Evolutionary conservation across 768 basidiomycete species (phyloP), one percentile per base, ranked within the genome.

Genomic region (Pulveroboletus sp.): DNA sequence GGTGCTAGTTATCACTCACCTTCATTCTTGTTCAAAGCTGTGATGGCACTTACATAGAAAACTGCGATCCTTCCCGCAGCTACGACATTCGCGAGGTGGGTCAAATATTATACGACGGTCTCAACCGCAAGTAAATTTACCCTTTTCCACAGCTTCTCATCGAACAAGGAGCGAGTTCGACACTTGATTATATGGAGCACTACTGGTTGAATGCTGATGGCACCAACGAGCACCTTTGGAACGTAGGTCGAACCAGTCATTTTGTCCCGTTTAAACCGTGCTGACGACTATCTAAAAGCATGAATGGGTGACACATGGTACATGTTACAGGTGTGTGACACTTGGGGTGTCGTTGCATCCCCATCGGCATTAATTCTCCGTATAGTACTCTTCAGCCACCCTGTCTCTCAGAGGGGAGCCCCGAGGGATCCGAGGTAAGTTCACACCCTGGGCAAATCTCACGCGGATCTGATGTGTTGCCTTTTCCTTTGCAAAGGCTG

Each of bases 281-380:
- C 41, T 61, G 19, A 52, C 46, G 29, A 6, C 20, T 34, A 37
- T 27, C 20, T 24, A 16, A 5, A 47, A 82, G 80, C 85, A 88
- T 53, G 86, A 88, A 61, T 88, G 86, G 86, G 52, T 69, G 8
- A 80, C 74, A 4, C 86, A 88, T 53, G 86, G 86, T 19, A 88
- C 76, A 31, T 76, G 73, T 54, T 71, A 61, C 41, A 66, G 65
- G 35, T 36, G 9, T 27, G 64, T 64, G 50, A 20, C 4, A 11
- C 39, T n/a, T n/a, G n/a, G 20, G 19, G 4, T 27, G n/a, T 1
- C 6, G 1, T 19, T 20, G 16, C 17, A 43, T 43, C 14, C 14
- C 13, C 8, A 27, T n/a, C 14, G 10, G n/a, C 16, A 7, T 36
- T 20, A 36, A 17, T n/a, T 35, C 7, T 17, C 11, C 3, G 5